phyloP scores from a whole-genome alignment of 805 yeast genomes.

The Hanseniaspora valbyensis region DNA sequence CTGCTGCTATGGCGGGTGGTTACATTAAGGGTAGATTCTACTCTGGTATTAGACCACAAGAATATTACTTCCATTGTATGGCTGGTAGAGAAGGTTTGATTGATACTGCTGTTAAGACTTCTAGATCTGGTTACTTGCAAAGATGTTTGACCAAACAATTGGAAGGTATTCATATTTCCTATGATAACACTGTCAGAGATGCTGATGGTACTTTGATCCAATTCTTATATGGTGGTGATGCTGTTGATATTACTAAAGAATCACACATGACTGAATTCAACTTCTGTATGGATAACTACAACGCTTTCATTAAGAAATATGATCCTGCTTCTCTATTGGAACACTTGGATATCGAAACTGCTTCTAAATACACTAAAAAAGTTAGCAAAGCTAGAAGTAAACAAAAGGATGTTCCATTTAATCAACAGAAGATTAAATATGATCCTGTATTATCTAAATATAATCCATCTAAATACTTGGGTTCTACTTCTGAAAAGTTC shows the following conservation, averaged over 20 bases:
- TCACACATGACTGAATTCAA: conserved; percentile 87
- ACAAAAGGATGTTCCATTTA: conserved; percentile 51
- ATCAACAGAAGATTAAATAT: conserved; percentile 49
- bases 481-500: conserved; percentile 85
- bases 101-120: conserved; percentile 98
- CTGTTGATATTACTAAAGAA: conserved; percentile 87
- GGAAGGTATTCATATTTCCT: conserved; percentile 90
- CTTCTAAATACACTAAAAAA: conserved; percentile 71
- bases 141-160: conserved; percentile 96
- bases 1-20: conserved; percentile 98
- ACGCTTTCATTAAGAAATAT: conserved; percentile 73
- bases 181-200: conserved; percentile 92
- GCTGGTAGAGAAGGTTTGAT: conserved; percentile 99
- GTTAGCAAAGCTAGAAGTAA: conserved; percentile 60
- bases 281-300: conserved; percentile 86
- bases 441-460: conserved; percentile 82
- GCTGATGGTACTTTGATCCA: conserved; percentile 88
- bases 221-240: conserved; percentile 95
- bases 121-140: conserved; percentile 95
- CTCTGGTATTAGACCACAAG: conserved; percentile 96
- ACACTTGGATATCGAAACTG: conserved; percentile 74
- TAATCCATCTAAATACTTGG: conserved; percentile 83
- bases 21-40: conserved; percentile 93
- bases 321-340: conserved; percentile 64
- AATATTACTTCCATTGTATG: conserved; percentile 99